phyloP scores from a whole-genome alignment of 108 stramenopile genomes.

The Cyclotella baltica region DNA sequence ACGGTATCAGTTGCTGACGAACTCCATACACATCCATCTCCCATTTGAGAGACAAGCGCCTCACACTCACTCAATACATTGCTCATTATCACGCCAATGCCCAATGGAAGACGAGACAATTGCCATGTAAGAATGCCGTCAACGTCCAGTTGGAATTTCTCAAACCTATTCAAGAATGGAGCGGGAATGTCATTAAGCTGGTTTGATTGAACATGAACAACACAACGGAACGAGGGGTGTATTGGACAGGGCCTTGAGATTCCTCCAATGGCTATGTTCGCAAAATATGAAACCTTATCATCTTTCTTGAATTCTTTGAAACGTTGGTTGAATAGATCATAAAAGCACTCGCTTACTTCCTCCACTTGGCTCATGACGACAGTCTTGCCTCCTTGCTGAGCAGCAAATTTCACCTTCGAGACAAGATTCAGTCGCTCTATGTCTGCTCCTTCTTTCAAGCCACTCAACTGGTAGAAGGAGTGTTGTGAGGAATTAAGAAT shows the following conservation, averaged over 20 bases:
- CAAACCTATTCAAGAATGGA: conserved; percentile 54
- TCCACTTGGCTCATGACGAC: conserved; percentile 42
- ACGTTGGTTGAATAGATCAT: conserved; percentile 59
- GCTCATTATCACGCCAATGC: conserved; percentile 1
- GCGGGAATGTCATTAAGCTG: conserved; percentile 40
- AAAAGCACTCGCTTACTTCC: conserved; percentile 47
- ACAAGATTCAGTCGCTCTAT: conserved; percentile 38
- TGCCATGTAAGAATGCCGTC: conserved; percentile 43
- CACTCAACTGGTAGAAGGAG: conserved; percentile 29
- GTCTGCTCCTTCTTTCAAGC: conserved; percentile 29
- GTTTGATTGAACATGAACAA: conserved; percentile 35
- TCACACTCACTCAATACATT: conserved; percentile 17
- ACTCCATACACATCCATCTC: conserved; percentile 24
- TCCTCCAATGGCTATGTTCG: conserved; percentile 56
- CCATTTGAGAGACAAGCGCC: conserved; percentile 17
- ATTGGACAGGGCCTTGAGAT: conserved; percentile 30
- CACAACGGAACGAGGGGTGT: conserved; percentile 33
- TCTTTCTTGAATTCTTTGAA: conserved; percentile 40
- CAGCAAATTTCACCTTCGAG: conserved; percentile 41
- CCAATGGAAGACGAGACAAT: conserved; percentile 13
- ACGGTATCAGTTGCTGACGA: conserved; percentile 19
- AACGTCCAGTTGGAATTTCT: conserved; percentile 43
- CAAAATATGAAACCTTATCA: conserved; percentile 21
- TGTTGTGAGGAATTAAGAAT: conserved; percentile 20
- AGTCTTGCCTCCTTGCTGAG: conserved; percentile 40